Percentiles rank a stretch among this genome's conserved stretches.
Conservation (phyloP, 2,329 filamentous ascomycete genomes). For the Aspergillus intermedius region DNA sequence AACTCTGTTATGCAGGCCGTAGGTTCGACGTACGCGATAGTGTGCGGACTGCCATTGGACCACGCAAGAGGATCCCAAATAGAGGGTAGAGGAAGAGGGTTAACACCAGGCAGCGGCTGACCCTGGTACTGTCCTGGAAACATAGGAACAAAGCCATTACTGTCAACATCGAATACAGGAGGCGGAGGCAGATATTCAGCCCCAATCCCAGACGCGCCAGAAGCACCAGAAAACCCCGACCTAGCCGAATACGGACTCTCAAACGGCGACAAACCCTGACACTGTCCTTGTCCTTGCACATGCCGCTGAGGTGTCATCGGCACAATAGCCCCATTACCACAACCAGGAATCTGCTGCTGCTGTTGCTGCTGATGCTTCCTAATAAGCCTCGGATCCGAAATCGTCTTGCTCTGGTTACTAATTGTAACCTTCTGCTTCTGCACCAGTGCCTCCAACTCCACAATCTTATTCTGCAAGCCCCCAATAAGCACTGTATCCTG, state of each 20-base stretch:
- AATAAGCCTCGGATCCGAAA: constrained; percentile 16
- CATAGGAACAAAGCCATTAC: not conserved
- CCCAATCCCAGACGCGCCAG: constrained; percentile 1
- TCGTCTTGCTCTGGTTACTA: constrained; percentile 21
- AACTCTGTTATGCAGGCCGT: constrained; percentile 5
- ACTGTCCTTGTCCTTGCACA: constrained; percentile 1
- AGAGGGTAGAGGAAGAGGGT: not conserved
- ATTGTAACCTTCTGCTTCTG: constrained; percentile 18
- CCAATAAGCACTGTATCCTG: constrained; percentile 6
- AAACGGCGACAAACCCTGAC: constrained; percentile 1
- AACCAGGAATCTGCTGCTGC: not conserved
- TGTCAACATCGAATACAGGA: not conserved
- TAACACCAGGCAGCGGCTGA: not conserved
- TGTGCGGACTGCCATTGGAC: not conserved
- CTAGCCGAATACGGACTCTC: constrained; percentile 4
- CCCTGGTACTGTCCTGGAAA: not conserved
- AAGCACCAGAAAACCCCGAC: constrained; percentile 7
- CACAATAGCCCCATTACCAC: constrained; percentile 3
- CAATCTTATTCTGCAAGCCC: constrained; percentile 8
- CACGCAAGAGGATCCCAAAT: not conserved
- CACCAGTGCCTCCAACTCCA: constrained; percentile 13
- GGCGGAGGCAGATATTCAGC: constrained; percentile 7
- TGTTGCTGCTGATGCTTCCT: constrained; percentile 4
- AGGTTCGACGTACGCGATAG: constrained; percentile 1
- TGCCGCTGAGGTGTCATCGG: constrained; percentile 8